Evolutionary conservation across 2,329 filamentous ascomycete genomes (phyloP), one percentile per base, ranked within the genome.

Genomic region (Neobulgaria alba): DNA sequence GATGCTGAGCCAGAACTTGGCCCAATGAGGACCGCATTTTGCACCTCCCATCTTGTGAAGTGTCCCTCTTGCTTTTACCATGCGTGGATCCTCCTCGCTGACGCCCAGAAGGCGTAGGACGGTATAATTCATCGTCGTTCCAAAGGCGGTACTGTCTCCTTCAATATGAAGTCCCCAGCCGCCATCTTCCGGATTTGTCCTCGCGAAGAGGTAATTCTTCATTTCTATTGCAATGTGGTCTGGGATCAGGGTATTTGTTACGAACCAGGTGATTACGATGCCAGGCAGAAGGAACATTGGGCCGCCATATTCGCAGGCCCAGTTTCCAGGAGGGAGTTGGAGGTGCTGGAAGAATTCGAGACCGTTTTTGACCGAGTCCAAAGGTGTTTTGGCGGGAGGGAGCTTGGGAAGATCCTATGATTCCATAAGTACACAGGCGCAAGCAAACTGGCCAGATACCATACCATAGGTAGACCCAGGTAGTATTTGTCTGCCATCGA

Each of bases 111-210:
- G 67, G 23, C 92, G 79, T 48, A 96, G 66, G 2, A 74, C 69
- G 0, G 81, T 81, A 60, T 98, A 98, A 61, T 94, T 96, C 71
- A 96, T 75, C 1, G 76, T 69, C 0, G 86, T 95, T 9, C 92
- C 92, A 52, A 98, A 93, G 12, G 89, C 88, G 0, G 85, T 88
- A 58, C 85, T 95, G 53, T 94, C 84, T 14, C 81, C 92, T 62
- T 98, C 92, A 41, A 94, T 93, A 54, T 98, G 92, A 29, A 98
- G 67, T 0, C 92, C 92, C 92, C 92, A 98, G 5, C 92, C 92
- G n/a, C 92, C 90, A 61, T 96, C 87, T 36, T 85, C 76, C 0
- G 85, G 82, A 51, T 95, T 70, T 36, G 90, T 86, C 39, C 88
- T 79, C 3, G 87, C 85, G 56, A 87, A 85, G 1, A 98, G 70